Percentiles rank a stretch among this genome's conserved stretches.
Evolutionary conservation across 352 stramenopile species (phyloP).

Genomic region (Thraustochytrium striatum): DNA sequence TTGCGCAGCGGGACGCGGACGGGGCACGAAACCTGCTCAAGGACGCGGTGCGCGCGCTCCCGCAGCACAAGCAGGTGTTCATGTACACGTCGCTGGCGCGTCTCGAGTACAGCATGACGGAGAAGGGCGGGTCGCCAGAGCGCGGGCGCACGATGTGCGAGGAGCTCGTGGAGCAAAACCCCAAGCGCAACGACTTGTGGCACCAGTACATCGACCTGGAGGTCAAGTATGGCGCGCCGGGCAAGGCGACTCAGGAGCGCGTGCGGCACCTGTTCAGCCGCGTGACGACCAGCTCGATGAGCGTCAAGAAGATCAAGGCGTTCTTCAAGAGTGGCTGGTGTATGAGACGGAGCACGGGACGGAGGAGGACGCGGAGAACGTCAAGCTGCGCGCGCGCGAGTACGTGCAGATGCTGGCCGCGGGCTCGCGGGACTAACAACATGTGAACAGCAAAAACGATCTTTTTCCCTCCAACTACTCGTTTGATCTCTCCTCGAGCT

Average conservation of each 20-base stretch:
- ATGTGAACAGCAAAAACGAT: too few species aligned
- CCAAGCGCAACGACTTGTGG: conserved; percentile 83
- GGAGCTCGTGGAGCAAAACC: conserved; percentile 73
- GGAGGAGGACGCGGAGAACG: conserved; percentile 66
- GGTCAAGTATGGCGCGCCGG: conserved; percentile 55
- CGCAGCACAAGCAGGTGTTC: conserved; percentile 57
- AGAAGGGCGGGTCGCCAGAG: conserved; percentile 68
- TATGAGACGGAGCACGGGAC: conserved; percentile 78
- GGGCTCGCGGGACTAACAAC: too few species aligned
- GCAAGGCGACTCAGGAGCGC: not conserved
- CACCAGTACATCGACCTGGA: conserved; percentile 85
- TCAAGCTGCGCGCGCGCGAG: conserved; percentile 76
- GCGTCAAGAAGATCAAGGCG: conserved; percentile 85
- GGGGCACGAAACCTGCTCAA: conserved; percentile 71
- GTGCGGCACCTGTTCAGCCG: conserved; percentile 75
- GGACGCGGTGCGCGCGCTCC: conserved; percentile 70
- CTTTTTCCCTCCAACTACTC: too few species aligned
- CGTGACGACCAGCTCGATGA: conserved; percentile 75
- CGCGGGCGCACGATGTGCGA: conserved; percentile 83
- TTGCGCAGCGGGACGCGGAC: conserved; percentile 56
- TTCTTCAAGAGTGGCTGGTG: conserved; percentile 79
- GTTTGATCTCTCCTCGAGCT: too few species aligned
- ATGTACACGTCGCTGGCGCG: conserved; percentile 63
- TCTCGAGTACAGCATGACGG: conserved; percentile 63
- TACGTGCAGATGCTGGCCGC: too few species aligned